These are phyloP conservation scores for Avena eriantha DNA, from an alignment of 176 grass and related monocot species.

Conservation along the genomic window DNA sequence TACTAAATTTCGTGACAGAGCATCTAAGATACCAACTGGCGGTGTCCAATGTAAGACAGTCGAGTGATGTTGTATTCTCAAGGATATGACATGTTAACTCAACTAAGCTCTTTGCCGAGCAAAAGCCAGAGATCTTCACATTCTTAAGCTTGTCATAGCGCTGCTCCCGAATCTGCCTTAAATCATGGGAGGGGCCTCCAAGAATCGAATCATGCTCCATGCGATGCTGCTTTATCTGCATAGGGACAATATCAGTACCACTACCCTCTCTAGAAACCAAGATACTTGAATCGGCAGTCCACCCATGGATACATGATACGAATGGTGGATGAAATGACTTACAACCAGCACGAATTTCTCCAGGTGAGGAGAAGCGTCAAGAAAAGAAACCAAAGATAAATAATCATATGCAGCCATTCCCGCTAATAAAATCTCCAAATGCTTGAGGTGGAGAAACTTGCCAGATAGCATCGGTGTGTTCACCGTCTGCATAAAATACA, in stretches of 20 bases:
- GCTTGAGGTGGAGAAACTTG: slow-evolving; percentile 41
- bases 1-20: background rate
- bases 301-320: background rate
- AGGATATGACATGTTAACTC: slow-evolving; percentile 15
- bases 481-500: background rate
- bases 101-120: background rate
- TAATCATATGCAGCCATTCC: background rate
- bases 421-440: background rate
- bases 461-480: slow-evolving; percentile 22
- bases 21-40: background rate
- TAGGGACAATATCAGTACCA: background rate
- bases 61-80: slow-evolving; percentile 3
- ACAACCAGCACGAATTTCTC: slow-evolving; percentile 29
- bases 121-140: slow-evolving; percentile 23
- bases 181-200: background rate
- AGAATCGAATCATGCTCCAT: background rate
- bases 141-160: slow-evolving; percentile 30
- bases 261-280: background rate
- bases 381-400: slow-evolving; percentile 26
- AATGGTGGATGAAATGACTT: slow-evolving; percentile 6
- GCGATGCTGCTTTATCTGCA: background rate
- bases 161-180: slow-evolving; percentile 11
- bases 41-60: slow-evolving; percentile 16
- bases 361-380: slow-evolving; percentile 26
- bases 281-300: background rate